A percentile compares a stretch with the other conserved stretches of the same genome.
phyloP scores from a whole-genome alignment of 139 green algal species.

The Tetraselmis chui region DNA sequence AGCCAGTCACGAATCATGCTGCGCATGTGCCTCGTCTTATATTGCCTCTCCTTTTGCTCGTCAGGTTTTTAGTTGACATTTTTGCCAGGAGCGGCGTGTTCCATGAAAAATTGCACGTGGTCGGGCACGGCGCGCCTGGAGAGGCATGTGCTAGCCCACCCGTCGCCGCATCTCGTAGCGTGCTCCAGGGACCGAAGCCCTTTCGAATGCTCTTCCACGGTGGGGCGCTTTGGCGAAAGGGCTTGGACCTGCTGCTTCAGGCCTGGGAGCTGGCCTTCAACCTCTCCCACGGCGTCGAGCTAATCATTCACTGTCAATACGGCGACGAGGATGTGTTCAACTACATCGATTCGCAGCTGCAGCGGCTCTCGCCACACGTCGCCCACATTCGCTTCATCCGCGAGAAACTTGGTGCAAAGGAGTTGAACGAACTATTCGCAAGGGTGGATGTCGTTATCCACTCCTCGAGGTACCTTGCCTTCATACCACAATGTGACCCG shows the following conservation, averaged over 20 bases:
- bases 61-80: too few species aligned
- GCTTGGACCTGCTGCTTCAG: neutral
- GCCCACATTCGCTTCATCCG: neutral
- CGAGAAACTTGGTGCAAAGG: neutral
- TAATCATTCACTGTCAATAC: neutral
- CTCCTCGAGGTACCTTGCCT: neutral
- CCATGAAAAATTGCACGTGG: too few species aligned
- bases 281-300: neutral
- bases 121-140: neutral
- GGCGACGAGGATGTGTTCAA: neutral
- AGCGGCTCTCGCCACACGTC: too few species aligned
- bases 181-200: too few species aligned
- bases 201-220: neutral
- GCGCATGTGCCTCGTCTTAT: too few species aligned
- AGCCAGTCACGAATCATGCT: too few species aligned
- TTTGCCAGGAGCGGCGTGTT: too few species aligned
- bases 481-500: too few species aligned
- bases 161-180: neutral
- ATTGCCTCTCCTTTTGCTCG: too few species aligned
- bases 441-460: neutral
- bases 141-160: neutral
- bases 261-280: neutral
- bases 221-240: neutral
- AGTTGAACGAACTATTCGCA: neutral
- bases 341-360: neutral